Percentiles rank a stretch among this genome's conserved stretches.
Evolutionary conservation across 805 yeast species (phyloP).

Genomic region (Myxozyma mucilagina): DNA sequence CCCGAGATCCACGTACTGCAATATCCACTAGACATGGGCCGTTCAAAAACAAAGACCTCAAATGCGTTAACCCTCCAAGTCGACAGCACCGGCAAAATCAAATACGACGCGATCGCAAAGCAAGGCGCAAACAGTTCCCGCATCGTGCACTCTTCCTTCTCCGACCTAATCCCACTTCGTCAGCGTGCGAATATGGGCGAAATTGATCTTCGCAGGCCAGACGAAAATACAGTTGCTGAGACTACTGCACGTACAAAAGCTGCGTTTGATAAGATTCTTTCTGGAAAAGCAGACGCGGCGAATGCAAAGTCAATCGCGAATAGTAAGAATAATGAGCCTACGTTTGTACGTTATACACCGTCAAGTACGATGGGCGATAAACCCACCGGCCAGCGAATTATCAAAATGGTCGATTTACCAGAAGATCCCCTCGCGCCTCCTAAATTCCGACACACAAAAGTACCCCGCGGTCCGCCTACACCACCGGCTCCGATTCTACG

Average conservation of each 20-base stretch:
- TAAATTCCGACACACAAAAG: slow-evolving; percentile 67
- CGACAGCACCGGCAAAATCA: slow-evolving; percentile 38
- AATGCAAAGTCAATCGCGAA: slow-evolving; percentile 41
- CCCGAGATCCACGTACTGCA: slow-evolving; percentile 41
- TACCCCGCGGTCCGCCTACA: slow-evolving; percentile 62
- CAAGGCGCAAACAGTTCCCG: slow-evolving; percentile 40
- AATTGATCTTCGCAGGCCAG: slow-evolving; percentile 48
- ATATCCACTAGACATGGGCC: slow-evolving; percentile 40
- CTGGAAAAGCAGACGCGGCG: slow-evolving; percentile 41
- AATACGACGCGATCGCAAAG: slow-evolving; percentile 39
- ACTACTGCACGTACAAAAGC: slow-evolving; percentile 58
- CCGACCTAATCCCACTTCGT: slow-evolving; percentile 63
- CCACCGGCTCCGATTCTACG: slow-evolving; percentile 67
- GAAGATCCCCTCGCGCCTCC: slow-evolving; percentile 88
- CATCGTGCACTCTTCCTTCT: slow-evolving; percentile 50
- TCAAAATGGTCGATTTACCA: slow-evolving; percentile 66
- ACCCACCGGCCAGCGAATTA: slow-evolving; percentile 45
- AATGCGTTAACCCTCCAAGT: slow-evolving; percentile 38
- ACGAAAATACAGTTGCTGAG: slow-evolving; percentile 48
- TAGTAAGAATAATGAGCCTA: slow-evolving; percentile 41
- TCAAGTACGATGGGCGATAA: slow-evolving; percentile 42
- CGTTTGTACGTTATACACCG: slow-evolving; percentile 50
- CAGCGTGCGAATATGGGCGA: slow-evolving; percentile 45
- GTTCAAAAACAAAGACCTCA: slow-evolving; percentile 21
- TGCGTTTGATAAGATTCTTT: slow-evolving; percentile 55